A percentile compares a stretch with the other conserved stretches of the same genome.
Evolutionary conservation across 1,139 yeast genomes (phyloP).

Genomic region (Suhomyces maxii): DNA sequence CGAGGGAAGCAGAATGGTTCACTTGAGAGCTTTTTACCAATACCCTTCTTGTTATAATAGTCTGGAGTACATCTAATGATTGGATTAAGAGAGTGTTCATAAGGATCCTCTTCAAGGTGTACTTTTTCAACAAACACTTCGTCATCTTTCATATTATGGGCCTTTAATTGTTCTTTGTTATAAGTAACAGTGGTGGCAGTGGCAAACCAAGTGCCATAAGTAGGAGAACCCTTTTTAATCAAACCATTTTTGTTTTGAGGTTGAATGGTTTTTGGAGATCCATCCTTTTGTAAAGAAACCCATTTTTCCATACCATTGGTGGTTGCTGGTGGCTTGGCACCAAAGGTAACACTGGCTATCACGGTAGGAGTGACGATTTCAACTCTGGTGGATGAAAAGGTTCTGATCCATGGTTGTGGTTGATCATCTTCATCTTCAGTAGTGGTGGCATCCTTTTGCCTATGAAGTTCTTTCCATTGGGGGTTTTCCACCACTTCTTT

Average conservation of each 20-base stretch:
- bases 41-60: slow-evolving; percentile 63
- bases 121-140: slow-evolving; percentile 56
- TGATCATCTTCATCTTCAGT: slow-evolving; percentile 13
- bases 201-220: slow-evolving; percentile 75
- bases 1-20: slow-evolving; percentile 84
- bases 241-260: slow-evolving; percentile 75
- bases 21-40: slow-evolving; percentile 52
- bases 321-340: slow-evolving; percentile 67
- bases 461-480: slow-evolving; percentile 37
- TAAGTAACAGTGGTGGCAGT: slow-evolving; percentile 61
- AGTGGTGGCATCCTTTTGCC: slow-evolving; percentile 11
- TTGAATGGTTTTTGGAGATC: slow-evolving; percentile 74
- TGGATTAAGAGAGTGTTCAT: slow-evolving; percentile 71
- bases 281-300: slow-evolving; percentile 75
- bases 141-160: slow-evolving; percentile 66
- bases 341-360: slow-evolving; percentile 77
- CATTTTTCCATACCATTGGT: slow-evolving; percentile 77
- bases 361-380: slow-evolving; percentile 82
- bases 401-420: slow-evolving; percentile 73
- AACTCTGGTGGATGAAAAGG: slow-evolving; percentile 53
- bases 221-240: slow-evolving; percentile 66
- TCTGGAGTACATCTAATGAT: slow-evolving; percentile 84
- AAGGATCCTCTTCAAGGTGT: slow-evolving; percentile 62
- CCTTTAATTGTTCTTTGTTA: slow-evolving; percentile 60
- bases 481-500: slow-evolving; percentile 43